Base-by-base conservation (phyloP, 768 basidiomycete genomes). In the Postia placenta region DNA sequence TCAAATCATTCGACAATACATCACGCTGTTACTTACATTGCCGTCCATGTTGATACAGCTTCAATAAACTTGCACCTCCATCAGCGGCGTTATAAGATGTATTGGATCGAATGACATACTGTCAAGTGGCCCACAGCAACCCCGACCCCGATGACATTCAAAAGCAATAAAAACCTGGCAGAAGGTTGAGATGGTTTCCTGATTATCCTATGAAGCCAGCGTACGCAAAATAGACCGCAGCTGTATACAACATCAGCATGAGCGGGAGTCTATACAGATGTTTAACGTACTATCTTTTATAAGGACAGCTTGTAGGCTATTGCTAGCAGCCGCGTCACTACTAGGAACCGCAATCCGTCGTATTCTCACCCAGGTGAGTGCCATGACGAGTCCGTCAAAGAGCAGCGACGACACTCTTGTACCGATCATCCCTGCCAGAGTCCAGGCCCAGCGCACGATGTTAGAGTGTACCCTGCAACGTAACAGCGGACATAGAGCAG, bases 281-380 rank as follows among this genome's bases (percentile, higher is more conserved):
- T 45, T 11, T 5, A n/a, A 45, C 46, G 23, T 35, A 47, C 46
- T 39, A 22, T 47, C 37, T 27, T 24, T 25, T 22, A 37, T 27
- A 15, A 47, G 46, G 22, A 47, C 37, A 2, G 6, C 6, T 4
- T 12, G 25, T 5, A 27, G 25, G 23, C 36, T n/a, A n/a, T n/a
- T n/a, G n/a, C n/a, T 3, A n/a, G n/a, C 27, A 12, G 11, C 9
- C 5, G 36, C 11, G 24, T 42, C 24, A 15, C 19, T 23, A 26
- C 11, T 5, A 42, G 24, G 17, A 19, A 11, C 12, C 37, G 40
- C 47, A 5, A 50, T 43, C 12, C 36, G 22, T 11, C 42, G 48
- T 17, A 51, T 53, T 45, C 49, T 52, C 11, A 40, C 11, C 53
- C 53, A 57, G n/a, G 56, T 57, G 19, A 57, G 28, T 1, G 35